Percentiles rank a stretch among this genome's conserved stretches.
phyloP scores from a whole-genome alignment of 352 stramenopile species.

The Chrysophaeum taylorii region DNA sequence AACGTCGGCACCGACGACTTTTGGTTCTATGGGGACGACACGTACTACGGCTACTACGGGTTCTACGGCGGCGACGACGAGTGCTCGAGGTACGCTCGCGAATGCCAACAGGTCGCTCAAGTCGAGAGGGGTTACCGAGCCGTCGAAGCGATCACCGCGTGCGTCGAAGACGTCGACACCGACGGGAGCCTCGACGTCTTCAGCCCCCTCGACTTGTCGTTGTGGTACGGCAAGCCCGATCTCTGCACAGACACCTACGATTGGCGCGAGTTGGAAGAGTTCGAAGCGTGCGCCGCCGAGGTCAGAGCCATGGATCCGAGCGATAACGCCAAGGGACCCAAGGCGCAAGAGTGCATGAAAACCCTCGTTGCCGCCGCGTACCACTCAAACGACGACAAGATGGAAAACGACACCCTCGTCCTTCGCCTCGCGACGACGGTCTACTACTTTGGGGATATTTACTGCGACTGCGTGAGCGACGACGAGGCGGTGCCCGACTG shows the following conservation, averaged over 20 bases:
- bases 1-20: neutral
- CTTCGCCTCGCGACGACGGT: neutral
- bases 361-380: neutral
- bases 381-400: neutral
- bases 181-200: neutral
- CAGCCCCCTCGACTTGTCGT: neutral
- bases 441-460: slow-evolving; percentile 1
- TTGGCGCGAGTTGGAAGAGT: neutral
- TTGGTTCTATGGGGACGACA: neutral
- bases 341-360: slow-evolving; percentile 9
- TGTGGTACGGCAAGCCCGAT: neutral
- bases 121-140: neutral
- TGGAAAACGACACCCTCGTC: neutral
- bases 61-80: neutral
- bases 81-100: neutral
- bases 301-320: neutral
- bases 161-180: neutral
- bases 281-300: slow-evolving; percentile 2
- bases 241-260: slow-evolving; percentile 5
- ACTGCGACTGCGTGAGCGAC: neutral
- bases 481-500: neutral
- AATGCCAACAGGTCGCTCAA: neutral
- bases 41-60: neutral
- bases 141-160: neutral
- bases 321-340: neutral